These are phyloP conservation scores for Zizania latifolia DNA, from an alignment of 176 grass and related monocot genomes.

Conservation along the genomic window DNA sequence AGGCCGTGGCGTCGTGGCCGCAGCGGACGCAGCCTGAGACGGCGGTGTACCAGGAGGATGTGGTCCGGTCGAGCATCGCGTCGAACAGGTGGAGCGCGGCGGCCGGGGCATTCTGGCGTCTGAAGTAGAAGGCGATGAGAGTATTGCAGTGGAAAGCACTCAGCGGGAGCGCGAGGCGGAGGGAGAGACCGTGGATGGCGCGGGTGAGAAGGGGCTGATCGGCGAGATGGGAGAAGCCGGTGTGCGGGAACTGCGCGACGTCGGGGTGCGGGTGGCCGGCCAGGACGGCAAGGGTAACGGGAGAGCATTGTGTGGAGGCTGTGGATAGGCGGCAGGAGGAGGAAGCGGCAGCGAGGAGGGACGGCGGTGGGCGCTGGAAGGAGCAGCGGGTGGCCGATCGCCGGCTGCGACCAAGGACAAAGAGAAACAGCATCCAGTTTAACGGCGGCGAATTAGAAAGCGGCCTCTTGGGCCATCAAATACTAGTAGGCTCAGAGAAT, in stretches of 20 bases:
- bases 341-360: background rate
- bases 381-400: background rate
- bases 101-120: background rate
- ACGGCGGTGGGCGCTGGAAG: background rate
- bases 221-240: constrained; percentile 50
- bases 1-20: constrained; percentile 19
- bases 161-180: constrained; percentile 41
- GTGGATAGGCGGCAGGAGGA: background rate
- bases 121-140: constrained; percentile 60
- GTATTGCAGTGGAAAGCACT: constrained; percentile 65
- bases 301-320: background rate
- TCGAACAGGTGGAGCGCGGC: constrained; percentile 64
- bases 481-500: too few species aligned
- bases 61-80: constrained; percentile 42
- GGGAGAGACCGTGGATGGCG: constrained; percentile 40
- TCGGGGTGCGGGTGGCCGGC: constrained; percentile 40
- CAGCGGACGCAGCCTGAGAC: constrained; percentile 51
- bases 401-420: too few species aligned
- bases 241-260: constrained; percentile 39
- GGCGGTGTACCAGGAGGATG: constrained; percentile 63
- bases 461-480: too few species aligned
- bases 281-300: constrained; percentile 1
- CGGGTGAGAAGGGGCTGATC: constrained; percentile 26
- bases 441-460: too few species aligned
- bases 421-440: too few species aligned